Evolutionary conservation across 2,329 filamentous ascomycete genomes (phyloP), one percentile per base, ranked within the genome.

Genomic region (Nigrograna mackinnonii): DNA sequence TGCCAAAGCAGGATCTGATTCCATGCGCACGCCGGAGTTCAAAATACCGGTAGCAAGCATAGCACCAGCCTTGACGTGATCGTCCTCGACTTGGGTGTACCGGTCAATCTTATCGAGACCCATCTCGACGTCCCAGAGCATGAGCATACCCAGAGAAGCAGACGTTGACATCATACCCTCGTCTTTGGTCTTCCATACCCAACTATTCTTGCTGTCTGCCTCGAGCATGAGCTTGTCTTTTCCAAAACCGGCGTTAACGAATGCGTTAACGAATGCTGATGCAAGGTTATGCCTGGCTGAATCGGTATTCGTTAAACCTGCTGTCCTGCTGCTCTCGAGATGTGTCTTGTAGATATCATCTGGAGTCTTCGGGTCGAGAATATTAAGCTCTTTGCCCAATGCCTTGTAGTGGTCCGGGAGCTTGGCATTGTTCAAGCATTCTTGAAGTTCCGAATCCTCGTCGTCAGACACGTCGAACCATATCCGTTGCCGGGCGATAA

Each of bases 341-440:
- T 99, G 94, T 64, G 91, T 96, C 78, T 99, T 99, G 81, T 99
- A 99, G 60, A 99, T 99, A 61, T 99, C 95, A 66, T 99, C 94
- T 0, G 92, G 95, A 32, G 89, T 89, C 76, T 96, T 97, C 24
- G 94, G 94, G 50, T 99, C 94, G 31, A 97, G 77, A 39, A 99
- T 92, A 70, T 99, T 97, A 40, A 99, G 79, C 68, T 99, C 94
- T 72, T 96, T 96, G 44, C 86, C 95, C 22, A 99, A 77, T 4
- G 87, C 83, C 71, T 95, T 95, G 80, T 96, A 99, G 70, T 97
- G 87, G 50, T 95, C 89, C 1, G 91, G 85, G 43, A 99, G 74
- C 61, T 87, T 89, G 14, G 87, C 84, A 71, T 97, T 99, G 67
- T 89, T 89, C 42, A 96, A 72, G 56, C 89, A 94, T 49, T 96